Evolutionary conservation across 2,329 filamentous ascomycete species (phyloP).

Genomic region (Madurella fahalii): DNA sequence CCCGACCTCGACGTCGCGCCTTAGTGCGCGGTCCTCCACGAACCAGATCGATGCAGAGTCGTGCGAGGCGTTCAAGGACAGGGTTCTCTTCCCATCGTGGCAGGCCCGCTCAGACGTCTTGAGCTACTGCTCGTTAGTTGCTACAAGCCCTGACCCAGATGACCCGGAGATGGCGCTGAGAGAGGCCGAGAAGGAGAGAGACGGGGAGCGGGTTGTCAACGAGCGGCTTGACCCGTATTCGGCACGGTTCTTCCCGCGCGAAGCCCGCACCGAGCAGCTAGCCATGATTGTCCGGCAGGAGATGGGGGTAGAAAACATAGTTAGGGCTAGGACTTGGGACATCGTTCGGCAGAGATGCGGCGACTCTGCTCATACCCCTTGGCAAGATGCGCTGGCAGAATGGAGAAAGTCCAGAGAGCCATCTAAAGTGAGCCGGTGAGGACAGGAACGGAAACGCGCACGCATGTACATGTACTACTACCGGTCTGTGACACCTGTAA

Average conservation of each 20-base stretch:
- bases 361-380: constrained; percentile 47
- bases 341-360: constrained; percentile 72
- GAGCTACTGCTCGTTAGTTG: constrained; percentile 84
- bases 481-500: too few species aligned
- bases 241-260: constrained; percentile 71
- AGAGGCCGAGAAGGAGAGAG: constrained; percentile 64
- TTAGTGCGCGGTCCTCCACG: constrained; percentile 48
- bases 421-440: not conserved
- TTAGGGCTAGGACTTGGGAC: constrained; percentile 78
- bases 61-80: constrained; percentile 69
- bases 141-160: constrained; percentile 79
- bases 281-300: constrained; percentile 72
- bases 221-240: constrained; percentile 92
- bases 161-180: constrained; percentile 72
- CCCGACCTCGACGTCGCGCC: constrained; percentile 67
- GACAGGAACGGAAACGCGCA: not conserved
- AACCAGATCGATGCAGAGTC: constrained; percentile 55
- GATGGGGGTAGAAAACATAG: constrained; percentile 70
- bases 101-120: constrained; percentile 76
- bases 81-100: constrained; percentile 85
- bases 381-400: constrained; percentile 60
- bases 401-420: constrained; percentile 47
- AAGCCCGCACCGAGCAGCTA: constrained; percentile 75
- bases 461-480: not conserved
- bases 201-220: constrained; percentile 71